A percentile compares a stretch with the other conserved stretches of the same genome.
Conservation (phyloP, 805 yeast species). For the Wickerhamomyces chaumierensis region DNA sequence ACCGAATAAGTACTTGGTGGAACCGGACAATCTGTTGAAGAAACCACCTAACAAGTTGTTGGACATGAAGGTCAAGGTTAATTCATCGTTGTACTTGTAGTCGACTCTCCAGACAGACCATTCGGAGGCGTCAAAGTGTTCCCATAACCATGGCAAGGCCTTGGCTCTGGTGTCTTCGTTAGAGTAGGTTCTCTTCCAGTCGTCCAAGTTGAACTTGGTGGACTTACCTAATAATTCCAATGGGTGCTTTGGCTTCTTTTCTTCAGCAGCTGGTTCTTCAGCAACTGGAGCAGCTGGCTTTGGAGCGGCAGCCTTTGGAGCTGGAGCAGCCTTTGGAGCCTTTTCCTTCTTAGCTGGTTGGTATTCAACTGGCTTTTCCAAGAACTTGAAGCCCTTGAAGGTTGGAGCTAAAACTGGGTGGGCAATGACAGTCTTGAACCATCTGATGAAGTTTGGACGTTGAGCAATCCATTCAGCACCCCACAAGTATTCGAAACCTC, state of each 20-base stretch:
- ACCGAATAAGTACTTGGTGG: conserved; percentile 92
- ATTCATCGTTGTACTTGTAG: conserved; percentile 96
- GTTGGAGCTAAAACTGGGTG: conserved; percentile 37
- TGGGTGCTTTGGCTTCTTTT: conserved; percentile 86
- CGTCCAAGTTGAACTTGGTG: conserved; percentile 59
- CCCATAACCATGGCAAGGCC: conserved; percentile 98
- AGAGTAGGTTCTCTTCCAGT: conserved; percentile 94
- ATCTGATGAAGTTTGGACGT: conserved; percentile 56
- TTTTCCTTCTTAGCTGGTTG: conserved; percentile 67
- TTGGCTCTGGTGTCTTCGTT: conserved; percentile 92
- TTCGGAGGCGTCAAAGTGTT: conserved; percentile 81
- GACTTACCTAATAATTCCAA: conserved; percentile 73
- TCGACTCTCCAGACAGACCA: conserved; percentile 93
- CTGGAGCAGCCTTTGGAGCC: conserved; percentile 25
- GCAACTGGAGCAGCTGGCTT: conserved; percentile 25
- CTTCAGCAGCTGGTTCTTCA: conserved; percentile 34
- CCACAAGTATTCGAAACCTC: conserved; percentile 48
- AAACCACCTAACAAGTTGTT: conserved; percentile 97
- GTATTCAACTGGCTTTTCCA: conserved; percentile 54
- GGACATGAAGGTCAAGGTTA: conserved; percentile 95
- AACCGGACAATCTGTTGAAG: conserved; percentile 88
- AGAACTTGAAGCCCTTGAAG: conserved; percentile 42
- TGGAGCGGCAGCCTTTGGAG: conserved; percentile 23
- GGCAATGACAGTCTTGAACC: conserved; percentile 48
- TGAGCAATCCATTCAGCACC: conserved; percentile 54